phyloP scores from a whole-genome alignment of 225 moss, liverwort and hornwort genomes.

The Marchantia polymorpha region DNA sequence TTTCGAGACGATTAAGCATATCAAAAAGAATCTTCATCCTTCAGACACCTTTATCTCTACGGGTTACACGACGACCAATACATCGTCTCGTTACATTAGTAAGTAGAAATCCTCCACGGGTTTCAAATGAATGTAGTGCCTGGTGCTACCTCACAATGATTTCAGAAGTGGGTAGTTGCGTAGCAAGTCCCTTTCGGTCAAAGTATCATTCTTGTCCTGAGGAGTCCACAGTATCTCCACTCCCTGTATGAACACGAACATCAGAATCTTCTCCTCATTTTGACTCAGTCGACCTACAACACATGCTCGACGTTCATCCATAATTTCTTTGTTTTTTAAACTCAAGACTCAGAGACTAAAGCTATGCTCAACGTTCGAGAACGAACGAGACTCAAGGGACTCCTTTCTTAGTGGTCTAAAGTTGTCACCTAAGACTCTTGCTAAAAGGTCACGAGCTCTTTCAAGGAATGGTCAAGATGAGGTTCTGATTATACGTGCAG shows the following conservation, averaged over 20 bases:
- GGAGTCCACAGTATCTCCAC: constrained; percentile 94
- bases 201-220: constrained; percentile 73
- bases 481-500: too few relatives aligned
- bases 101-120: not conserved
- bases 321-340: too few relatives aligned
- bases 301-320: too few relatives aligned
- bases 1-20: not conserved
- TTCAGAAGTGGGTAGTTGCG: constrained; percentile 85
- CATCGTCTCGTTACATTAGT: not conserved
- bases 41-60: not conserved
- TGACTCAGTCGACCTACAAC: too few relatives aligned
- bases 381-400: too few relatives aligned
- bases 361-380: too few relatives aligned
- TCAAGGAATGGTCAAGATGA: too few relatives aligned
- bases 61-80: not conserved
- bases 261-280: too few relatives aligned
- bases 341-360: too few relatives aligned
- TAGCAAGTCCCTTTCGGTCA: constrained; percentile 77
- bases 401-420: too few relatives aligned
- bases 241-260: constrained; percentile 44
- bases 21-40: not conserved
- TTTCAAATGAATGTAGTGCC: not conserved
- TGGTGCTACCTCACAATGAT: constrained; percentile 45
- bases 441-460: too few relatives aligned
- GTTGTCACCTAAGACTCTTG: too few relatives aligned